phyloP scores from a whole-genome alignment of 441 rosid genomes.

The Lepidium campestre region DNA sequence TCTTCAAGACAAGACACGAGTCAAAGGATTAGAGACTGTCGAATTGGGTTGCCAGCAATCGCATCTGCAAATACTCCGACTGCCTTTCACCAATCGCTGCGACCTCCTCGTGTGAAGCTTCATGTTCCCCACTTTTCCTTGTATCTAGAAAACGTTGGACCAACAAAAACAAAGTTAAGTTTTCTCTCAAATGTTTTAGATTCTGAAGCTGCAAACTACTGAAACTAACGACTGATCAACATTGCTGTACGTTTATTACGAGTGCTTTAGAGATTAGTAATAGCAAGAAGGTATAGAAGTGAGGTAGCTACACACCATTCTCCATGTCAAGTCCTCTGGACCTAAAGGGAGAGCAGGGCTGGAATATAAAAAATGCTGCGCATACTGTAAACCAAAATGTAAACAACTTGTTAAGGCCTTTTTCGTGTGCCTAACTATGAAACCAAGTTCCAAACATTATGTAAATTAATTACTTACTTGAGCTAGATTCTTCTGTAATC shows the following conservation, averaged over 20 bases:
- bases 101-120: slow-evolving; percentile 69
- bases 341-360: slow-evolving; percentile 90
- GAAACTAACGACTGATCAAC: not conserved
- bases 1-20: not conserved
- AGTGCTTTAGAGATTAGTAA: not conserved
- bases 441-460: not conserved
- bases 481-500: slow-evolving; percentile 57
- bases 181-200: not conserved
- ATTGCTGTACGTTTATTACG: not conserved
- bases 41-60: slow-evolving; percentile 49
- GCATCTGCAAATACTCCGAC: slow-evolving; percentile 58
- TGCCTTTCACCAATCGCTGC: slow-evolving; percentile 56
- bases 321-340: slow-evolving; percentile 91
- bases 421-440: not conserved
- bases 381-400: slow-evolving; percentile 39
- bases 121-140: slow-evolving; percentile 66
- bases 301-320: slow-evolving; percentile 56
- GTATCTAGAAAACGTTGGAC: slow-evolving; percentile 34
- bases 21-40: slow-evolving; percentile 16
- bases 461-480: slow-evolving; percentile 35
- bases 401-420: not conserved
- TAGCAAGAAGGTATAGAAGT: not conserved
- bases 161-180: not conserved
- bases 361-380: slow-evolving; percentile 79
- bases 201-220: not conserved